Evolutionary conservation across 2,329 filamentous ascomycete species (phyloP), one percentile per base, ranked within the genome.

Genomic region (Cyphellophora europaea): DNA sequence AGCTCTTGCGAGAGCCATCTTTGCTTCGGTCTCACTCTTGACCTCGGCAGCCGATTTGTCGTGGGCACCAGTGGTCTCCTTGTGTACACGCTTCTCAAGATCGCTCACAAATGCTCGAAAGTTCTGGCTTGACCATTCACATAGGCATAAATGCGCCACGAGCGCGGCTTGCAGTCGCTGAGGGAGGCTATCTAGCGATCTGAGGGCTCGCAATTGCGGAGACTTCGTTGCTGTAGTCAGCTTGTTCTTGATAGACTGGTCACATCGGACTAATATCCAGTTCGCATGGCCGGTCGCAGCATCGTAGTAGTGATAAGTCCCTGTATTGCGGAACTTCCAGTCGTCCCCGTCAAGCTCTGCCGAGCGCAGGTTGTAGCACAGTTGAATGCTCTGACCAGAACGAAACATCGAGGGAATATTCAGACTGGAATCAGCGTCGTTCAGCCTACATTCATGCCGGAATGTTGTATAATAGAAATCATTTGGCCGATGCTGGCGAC

Each of bases 351-450:
- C n/a, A n/a, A n/a, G n/a, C n/a, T n/a, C n/a, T n/a, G n/a, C n/a
- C n/a, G n/a, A n/a, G n/a, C n/a, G 58, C 6, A 66, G 40, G 33
- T 51, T 64, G 39, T 64, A 66, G 33, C 59, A 60, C 5, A 64
- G 15, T 10, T 57, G 53, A 2, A 62, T 29, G 3, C 56, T 50
- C 4, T 32, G 42, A 3, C 61, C 61, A n/a, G 58, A 62, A 11
- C 61, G 51, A 5, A 50, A 50, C 3, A 65, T 36, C 13, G 51
- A 28, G 0, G 49, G 44, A n/a, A 59, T n/a, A n/a, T n/a, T n/a
- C n/a, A n/a, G n/a, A n/a, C n/a, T n/a, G n/a, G n/a, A n/a, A n/a
- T n/a, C n/a, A n/a, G n/a, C n/a, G n/a, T n/a, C n/a, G n/a, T n/a
- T n/a, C n/a, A n/a, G n/a, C n/a, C n/a, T n/a, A n/a, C n/a, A n/a